Evolutionary conservation across 2,329 filamentous ascomycete genomes (phyloP).

Genomic region (Curvularia hawaiiensis): DNA sequence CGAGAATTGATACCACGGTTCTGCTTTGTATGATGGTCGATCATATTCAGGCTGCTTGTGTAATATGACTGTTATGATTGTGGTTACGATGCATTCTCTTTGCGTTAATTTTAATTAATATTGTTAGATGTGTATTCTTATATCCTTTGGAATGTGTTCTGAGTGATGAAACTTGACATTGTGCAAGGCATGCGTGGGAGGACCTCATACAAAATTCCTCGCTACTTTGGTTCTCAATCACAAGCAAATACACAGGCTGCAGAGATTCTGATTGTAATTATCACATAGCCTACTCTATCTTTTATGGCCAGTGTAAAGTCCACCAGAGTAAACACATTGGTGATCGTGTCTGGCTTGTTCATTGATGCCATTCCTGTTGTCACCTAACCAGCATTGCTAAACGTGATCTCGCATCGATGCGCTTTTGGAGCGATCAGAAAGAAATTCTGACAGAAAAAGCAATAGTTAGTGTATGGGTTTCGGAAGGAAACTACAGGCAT

Average conservation of each 20-base stretch:
- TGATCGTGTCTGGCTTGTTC: neutral
- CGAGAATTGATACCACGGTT: neutral
- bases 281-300: neutral
- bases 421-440: conserved; percentile 53
- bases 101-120: neutral
- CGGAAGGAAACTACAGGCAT: neutral
- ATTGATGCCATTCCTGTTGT: neutral
- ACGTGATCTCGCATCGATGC: conserved; percentile 49
- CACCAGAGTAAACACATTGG: neutral
- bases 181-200: neutral
- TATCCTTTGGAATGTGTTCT: neutral
- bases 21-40: neutral
- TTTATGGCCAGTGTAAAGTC: neutral
- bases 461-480: neutral
- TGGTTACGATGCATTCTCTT: neutral
- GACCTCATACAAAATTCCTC: neutral
- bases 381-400: conserved; percentile 8
- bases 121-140: neutral
- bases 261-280: neutral
- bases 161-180: neutral
- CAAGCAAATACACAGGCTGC: neutral
- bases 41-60: neutral
- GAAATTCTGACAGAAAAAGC: conserved; percentile 34
- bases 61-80: neutral
- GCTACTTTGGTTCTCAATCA: neutral